phyloP scores from a whole-genome alignment of 176 grass and related monocot genomes.

The Bolboschoenus planiculmis region DNA sequence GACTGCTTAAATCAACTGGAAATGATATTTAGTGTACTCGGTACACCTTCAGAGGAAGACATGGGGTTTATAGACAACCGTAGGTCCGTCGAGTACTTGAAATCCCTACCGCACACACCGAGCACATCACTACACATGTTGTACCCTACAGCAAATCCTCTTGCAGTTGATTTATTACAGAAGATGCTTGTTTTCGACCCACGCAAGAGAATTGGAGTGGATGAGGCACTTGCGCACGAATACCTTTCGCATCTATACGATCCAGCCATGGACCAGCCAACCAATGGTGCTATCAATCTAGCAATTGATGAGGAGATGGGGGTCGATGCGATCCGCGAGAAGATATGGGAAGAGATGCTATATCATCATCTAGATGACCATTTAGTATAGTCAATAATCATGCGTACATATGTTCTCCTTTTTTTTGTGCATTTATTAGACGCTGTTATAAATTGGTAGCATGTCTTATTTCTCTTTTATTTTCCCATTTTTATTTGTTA shows the following conservation, averaged over 20 bases:
- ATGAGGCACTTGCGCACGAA: constrained; percentile 22
- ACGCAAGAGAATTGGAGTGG: constrained; percentile 27
- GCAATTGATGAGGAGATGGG: constrained; percentile 32
- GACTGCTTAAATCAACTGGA: constrained; percentile 28
- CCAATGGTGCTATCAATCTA: constrained; percentile 16
- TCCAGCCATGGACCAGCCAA: constrained; percentile 14
- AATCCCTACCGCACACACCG: constrained; percentile 27
- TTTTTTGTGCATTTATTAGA: too few species aligned
- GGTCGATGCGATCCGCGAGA: constrained; percentile 30
- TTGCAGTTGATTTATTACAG: constrained; percentile 30
- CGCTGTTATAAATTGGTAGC: too few species aligned
- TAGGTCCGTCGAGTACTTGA: constrained; percentile 21
- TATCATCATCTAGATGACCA: constrained; percentile 19
- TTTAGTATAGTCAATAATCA: not conserved
- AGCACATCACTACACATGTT: constrained; percentile 12
- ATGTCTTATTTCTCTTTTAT: too few species aligned
- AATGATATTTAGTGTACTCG: constrained; percentile 31
- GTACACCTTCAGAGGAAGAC: constrained; percentile 26
- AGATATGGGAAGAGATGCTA: constrained; percentile 34
- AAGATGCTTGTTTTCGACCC: constrained; percentile 36
- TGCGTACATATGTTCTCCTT: too few species aligned
- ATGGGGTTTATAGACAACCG: constrained; percentile 31
- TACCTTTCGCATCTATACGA: constrained; percentile 30
- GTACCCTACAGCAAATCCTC: constrained; percentile 20
- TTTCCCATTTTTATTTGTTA: too few species aligned